Conservation (phyloP, 495 filamentous ascomycete genomes). For the Hypoxylon subgilvum region DNA sequence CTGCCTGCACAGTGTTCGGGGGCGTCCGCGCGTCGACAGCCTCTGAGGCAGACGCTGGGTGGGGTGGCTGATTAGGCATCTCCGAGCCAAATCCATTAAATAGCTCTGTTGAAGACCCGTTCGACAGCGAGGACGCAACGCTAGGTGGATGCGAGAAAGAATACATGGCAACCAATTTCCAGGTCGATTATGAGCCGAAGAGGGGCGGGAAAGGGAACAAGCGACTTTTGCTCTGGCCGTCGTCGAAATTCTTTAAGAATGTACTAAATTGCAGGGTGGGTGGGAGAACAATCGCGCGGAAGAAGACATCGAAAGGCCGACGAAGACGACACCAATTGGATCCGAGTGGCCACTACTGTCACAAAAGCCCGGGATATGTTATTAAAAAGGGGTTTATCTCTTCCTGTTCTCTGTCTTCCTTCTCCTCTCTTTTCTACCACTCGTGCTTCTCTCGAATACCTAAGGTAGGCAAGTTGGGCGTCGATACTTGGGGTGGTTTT, state of each 20-base stretch:
- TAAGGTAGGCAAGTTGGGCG: neutral
- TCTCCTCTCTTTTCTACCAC: slow-evolving; percentile 1
- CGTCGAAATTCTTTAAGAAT: slow-evolving; percentile 6
- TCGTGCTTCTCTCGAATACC: neutral
- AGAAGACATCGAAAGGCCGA: slow-evolving; percentile 27
- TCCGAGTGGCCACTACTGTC: slow-evolving; percentile 29
- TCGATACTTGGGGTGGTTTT: neutral
- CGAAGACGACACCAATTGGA: slow-evolving; percentile 26
- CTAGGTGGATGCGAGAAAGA: slow-evolving; percentile 27
- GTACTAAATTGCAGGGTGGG: slow-evolving; percentile 11
- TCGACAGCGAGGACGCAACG: slow-evolving; percentile 25
- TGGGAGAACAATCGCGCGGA: slow-evolving; percentile 8
- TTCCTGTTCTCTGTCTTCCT: neutral
- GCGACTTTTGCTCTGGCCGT: neutral
- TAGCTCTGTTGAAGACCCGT: slow-evolving; percentile 31
- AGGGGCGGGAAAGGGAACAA: neutral
- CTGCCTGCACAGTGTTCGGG: slow-evolving; percentile 52
- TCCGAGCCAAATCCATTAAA: slow-evolving; percentile 37
- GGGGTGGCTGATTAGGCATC: slow-evolving; percentile 31
- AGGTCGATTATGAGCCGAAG: neutral
- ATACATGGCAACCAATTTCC: slow-evolving; percentile 19
- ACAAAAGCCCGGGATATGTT: slow-evolving; percentile 25
- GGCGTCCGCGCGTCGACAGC: slow-evolving; percentile 40
- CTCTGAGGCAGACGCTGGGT: slow-evolving; percentile 25
- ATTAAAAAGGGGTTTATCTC: slow-evolving; percentile 11